Evolutionary conservation across 2,329 filamentous ascomycete genomes (phyloP).

Genomic region (Monilinia laxa): DNA sequence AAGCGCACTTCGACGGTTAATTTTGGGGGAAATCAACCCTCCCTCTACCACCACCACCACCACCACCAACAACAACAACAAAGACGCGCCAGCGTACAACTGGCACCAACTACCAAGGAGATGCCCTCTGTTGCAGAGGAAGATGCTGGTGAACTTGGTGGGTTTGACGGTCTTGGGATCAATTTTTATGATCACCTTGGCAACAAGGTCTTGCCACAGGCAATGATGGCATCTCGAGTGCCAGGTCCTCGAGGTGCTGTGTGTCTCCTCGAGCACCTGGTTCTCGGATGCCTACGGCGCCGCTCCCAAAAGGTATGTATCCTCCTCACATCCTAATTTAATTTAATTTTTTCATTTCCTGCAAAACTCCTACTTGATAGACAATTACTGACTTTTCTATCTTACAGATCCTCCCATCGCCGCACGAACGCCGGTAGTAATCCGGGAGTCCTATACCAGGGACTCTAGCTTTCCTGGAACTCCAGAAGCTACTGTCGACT

Average conservation of each 20-base stretch:
- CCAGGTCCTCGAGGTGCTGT: background rate
- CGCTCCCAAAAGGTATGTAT: constrained; percentile 14
- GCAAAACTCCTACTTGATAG: background rate
- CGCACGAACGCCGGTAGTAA: constrained; percentile 5
- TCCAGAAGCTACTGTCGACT: constrained; percentile 1
- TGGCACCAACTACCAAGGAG: background rate
- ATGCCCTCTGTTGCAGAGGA: constrained; percentile 5
- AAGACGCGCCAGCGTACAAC: background rate
- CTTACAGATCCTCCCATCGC: constrained; percentile 1
- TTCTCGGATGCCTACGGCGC: constrained; percentile 9
- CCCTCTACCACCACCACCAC: background rate
- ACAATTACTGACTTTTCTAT: background rate
- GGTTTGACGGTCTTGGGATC: constrained; percentile 24
- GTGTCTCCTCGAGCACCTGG: constrained; percentile 9
- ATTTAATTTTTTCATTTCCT: background rate
- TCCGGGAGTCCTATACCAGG: constrained; percentile 10
- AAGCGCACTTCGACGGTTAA: background rate
- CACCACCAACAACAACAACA: background rate
- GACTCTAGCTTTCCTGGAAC: constrained; percentile 11
- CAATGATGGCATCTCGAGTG: background rate
- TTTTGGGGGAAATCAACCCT: background rate
- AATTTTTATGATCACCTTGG: constrained; percentile 28
- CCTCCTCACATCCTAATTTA: background rate
- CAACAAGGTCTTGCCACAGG: background rate
- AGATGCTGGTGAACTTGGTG: background rate